Percentiles rank a stretch among this genome's conserved stretches.
phyloP scores from a whole-genome alignment of 768 basidiomycete species.

The Boletus rufocinnamomeus region DNA sequence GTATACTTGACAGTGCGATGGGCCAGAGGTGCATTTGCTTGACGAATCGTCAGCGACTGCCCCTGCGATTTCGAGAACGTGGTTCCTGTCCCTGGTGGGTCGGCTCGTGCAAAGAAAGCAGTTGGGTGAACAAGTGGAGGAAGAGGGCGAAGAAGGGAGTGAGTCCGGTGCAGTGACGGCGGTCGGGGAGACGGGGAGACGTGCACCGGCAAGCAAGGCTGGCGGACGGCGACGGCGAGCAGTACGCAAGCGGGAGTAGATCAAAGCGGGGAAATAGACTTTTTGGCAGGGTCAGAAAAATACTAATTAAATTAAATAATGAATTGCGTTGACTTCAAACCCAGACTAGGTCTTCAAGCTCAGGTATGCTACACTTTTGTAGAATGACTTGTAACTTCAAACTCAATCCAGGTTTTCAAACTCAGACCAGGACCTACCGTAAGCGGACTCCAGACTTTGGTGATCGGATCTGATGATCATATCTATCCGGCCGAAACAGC shows the following conservation, averaged over 20 bases:
- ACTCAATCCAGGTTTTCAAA: neutral
- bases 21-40: slow-evolving; percentile 56
- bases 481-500: slow-evolving; percentile 1
- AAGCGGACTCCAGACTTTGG: no score
- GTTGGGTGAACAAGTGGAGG: slow-evolving; percentile 27
- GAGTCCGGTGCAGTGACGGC: slow-evolving; percentile 45
- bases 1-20: slow-evolving; percentile 51
- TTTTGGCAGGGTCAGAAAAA: neutral
- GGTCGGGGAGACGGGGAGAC: slow-evolving; percentile 22
- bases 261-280: slow-evolving; percentile 23
- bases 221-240: slow-evolving; percentile 68
- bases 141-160: slow-evolving; percentile 42
- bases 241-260: slow-evolving; percentile 44
- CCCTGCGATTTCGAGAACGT: slow-evolving; percentile 66
- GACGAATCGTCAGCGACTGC: slow-evolving; percentile 57
- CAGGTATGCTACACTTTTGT: neutral
- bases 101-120: slow-evolving; percentile 23
- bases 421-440: no score
- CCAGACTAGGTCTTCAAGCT: neutral
- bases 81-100: slow-evolving; percentile 57
- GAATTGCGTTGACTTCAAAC: neutral
- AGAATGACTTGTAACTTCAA: neutral
- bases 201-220: slow-evolving; percentile 49
- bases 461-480: slow-evolving; percentile 1
- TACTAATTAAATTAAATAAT: neutral